A percentile compares a stretch with the other conserved stretches of the same genome.
These are phyloP conservation scores for Coemansia reversa DNA, from an alignment of 192 early-diverging fungal genomes.

Conservation along the genomic window DNA sequence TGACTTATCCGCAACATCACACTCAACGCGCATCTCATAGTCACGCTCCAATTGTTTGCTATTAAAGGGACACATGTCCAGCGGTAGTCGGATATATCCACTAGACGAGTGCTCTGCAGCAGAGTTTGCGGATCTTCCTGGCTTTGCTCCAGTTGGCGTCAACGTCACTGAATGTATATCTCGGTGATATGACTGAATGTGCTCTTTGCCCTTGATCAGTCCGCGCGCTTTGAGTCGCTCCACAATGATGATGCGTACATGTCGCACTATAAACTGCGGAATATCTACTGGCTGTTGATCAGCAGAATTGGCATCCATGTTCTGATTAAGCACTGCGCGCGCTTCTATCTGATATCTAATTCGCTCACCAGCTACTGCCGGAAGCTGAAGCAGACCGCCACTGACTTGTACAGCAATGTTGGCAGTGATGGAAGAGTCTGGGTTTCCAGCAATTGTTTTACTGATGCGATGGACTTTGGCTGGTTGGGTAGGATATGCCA, in stretches of 20 bases:
- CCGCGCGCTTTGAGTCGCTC: slow-evolving; percentile 36
- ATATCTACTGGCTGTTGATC: neutral
- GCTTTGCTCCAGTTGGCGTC: slow-evolving; percentile 3
- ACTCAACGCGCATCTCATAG: slow-evolving; percentile 41
- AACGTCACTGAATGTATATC: slow-evolving; percentile 20
- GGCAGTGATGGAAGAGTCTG: neutral
- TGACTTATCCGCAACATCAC: slow-evolving; percentile 24
- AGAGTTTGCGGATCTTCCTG: slow-evolving; percentile 3
- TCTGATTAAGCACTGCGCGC: neutral
- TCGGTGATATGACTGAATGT: slow-evolving; percentile 14
- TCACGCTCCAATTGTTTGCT: slow-evolving; percentile 37
- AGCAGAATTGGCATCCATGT: neutral
- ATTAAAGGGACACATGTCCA: slow-evolving; percentile 43
- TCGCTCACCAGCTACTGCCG: slow-evolving; percentile 38
- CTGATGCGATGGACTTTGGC: slow-evolving; percentile 10
- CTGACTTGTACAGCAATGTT: slow-evolving; percentile 20
- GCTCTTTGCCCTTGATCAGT: slow-evolving; percentile 31
- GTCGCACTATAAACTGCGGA: slow-evolving; percentile 8
- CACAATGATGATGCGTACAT: slow-evolving; percentile 20
- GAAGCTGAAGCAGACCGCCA: slow-evolving; percentile 18
- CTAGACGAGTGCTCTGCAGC: slow-evolving; percentile 12
- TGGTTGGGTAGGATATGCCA: slow-evolving; percentile 23
- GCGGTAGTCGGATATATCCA: slow-evolving; percentile 24
- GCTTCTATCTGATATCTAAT: slow-evolving; percentile 26
- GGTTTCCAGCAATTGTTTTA: neutral